Percentiles rank a stretch among this genome's conserved stretches.
Conservation (phyloP, 2,329 filamentous ascomycete species). For the Acarospora socialis region DNA sequence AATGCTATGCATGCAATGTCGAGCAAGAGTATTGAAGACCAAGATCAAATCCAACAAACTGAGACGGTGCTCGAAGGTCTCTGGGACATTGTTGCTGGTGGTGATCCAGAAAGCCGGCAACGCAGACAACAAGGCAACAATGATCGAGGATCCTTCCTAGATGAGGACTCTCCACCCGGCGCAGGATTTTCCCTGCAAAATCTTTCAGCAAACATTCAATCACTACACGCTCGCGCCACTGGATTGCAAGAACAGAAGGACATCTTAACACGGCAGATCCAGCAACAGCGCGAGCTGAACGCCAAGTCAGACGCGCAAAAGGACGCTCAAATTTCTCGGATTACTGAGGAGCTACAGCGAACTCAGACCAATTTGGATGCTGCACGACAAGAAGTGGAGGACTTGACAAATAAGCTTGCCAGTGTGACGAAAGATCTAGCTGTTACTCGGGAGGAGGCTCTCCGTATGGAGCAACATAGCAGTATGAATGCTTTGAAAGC, state of each 20-base stretch:
- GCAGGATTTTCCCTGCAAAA: slow-evolving; percentile 59
- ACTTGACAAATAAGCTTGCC: slow-evolving; percentile 26
- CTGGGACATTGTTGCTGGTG: slow-evolving; percentile 44
- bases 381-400: slow-evolving; percentile 31
- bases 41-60: slow-evolving; percentile 16
- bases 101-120: slow-evolving; percentile 41
- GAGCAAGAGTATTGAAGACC: slow-evolving; percentile 3
- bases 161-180: slow-evolving; percentile 46
- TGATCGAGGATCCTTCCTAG: slow-evolving; percentile 38
- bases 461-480: slow-evolving; percentile 21
- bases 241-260: slow-evolving; percentile 74
- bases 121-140: slow-evolving; percentile 35
- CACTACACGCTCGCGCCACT: slow-evolving; percentile 62
- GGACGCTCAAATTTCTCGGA: slow-evolving; percentile 32
- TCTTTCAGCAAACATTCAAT: slow-evolving; percentile 66
- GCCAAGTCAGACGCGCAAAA: slow-evolving; percentile 60
- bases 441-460: slow-evolving; percentile 23
- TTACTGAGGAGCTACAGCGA: slow-evolving; percentile 37
- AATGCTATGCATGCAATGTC: slow-evolving; percentile 4
- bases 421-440: slow-evolving; percentile 31
- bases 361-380: slow-evolving; percentile 50
- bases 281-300: slow-evolving; percentile 87
- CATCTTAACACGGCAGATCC: slow-evolving; percentile 80
- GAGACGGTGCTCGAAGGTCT: slow-evolving; percentile 38
- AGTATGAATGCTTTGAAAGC: slow-evolving; percentile 19